Base-by-base conservation (phyloP, 1,139 yeast genomes). In the Casaregolazyma suthepensis region DNA sequence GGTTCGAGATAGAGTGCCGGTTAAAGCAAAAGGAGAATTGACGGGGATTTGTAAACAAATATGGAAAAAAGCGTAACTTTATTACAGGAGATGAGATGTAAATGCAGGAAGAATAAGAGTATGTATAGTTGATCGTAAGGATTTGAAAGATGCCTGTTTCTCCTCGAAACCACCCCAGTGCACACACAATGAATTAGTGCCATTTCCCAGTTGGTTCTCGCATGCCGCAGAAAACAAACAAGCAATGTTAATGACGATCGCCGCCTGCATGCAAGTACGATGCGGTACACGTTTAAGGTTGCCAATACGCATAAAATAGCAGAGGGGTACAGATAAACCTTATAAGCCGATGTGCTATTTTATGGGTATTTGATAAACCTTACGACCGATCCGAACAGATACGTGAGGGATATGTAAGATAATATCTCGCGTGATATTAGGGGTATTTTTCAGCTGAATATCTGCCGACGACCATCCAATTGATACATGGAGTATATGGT, bases 401-500 rank as follows among this genome's bases (percentile, higher is more conserved):
- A 13, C 9, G 2, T 13, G 15, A 7, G 3, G 2, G 13, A 15
- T 17, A 3, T 35, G 9, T n/a, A 35, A 5, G 17, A 4, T 4
- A 4, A 35, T 35, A 15, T 35, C 40, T n/a, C 17, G 4, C 40
- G 7, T 13, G 17, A 13, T 13, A 35, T 35, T 15, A 15, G 13
- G 6, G 40, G 9, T 15, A 35, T 35, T 35, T 13, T 13, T 35
- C 17, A 35, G 40, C 4, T 35, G 3, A 6, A 35, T 35, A 12
- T 13, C 17, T 13, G 40, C 13, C 17, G 40, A 13, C 2, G 51
- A 15, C 52, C 52, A 49, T 9, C 35, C 52, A 5, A 49, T 2
- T 13, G 52, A 49, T 18, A 49, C 44, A 44, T 49, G 52, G 23
- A 49, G 20, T 5, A 22, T n/a, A 38, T 42, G 22, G 37, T 22